Evolutionary conservation across 805 yeast genomes (phyloP), one percentile per base, ranked within the genome.

Genomic region (Zygosaccharomyces rouxii): DNA sequence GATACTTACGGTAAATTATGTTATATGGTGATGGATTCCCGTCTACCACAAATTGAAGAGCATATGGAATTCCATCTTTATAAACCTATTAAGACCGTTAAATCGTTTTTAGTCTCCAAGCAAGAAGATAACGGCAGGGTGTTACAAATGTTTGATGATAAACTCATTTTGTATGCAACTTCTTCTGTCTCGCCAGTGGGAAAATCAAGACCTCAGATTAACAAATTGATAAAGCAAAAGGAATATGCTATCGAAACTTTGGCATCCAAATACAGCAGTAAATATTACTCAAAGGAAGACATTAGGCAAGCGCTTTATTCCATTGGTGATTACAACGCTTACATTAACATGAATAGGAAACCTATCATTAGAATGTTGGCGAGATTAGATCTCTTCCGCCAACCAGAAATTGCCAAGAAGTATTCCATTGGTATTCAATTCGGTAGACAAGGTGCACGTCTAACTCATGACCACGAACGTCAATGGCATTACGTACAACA

Each of bases 21-120:
- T 69, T 86, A 86, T 64, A 86, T 86, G 86, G 81, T 85, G 31
- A 86, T 86, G 94, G 95, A 86, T 65, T 86, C 94, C 2, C 70
- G 86, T 41, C 66, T 84, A 25, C 85, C 89, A 0, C 89, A 85
- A 55, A 78, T 86, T 50, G 78, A 76, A 54, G 79, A 77, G 13
- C 81, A 80, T 44, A 77, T 86, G 83, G 92, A 83, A 52, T 86
- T 86, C 63, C 88, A 86, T 64, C 68, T 86, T 1, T 84, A 81
- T 67, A 81, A 78, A 58, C 92, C 94, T 0, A 76, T 86, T 46
- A 73, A 76, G 50, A 86, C 92, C 0, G 84, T 86, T 1, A 60
- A 75, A 39, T 53, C 71, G 1, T 77, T 70, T 47, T 64, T 85
- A 31, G 66, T 68, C 14, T 68, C 76, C 2, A 70, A 67, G 31